Percentiles rank a stretch among this genome's conserved stretches.
phyloP scores from a whole-genome alignment of 352 stramenopile species.

The Phytophthora tentaculata region DNA sequence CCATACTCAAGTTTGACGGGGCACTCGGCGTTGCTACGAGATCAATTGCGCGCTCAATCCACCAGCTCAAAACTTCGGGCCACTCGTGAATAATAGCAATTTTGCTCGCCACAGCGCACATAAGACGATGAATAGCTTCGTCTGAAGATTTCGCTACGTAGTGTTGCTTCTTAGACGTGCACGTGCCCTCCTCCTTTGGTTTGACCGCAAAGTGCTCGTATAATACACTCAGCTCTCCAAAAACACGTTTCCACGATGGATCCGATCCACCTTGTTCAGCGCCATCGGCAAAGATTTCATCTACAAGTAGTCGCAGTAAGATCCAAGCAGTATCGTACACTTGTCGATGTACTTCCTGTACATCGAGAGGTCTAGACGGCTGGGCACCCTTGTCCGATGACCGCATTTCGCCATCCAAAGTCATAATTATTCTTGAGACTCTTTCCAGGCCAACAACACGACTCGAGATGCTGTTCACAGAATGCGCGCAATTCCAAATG shows the following conservation, averaged over 20 bases:
- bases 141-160: not conserved
- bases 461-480: constrained; percentile 19
- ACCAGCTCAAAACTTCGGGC: constrained; percentile 30
- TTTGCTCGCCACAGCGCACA: constrained; percentile 30
- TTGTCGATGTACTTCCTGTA: constrained; percentile 18
- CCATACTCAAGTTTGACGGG: constrained; percentile 18
- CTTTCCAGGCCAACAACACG: constrained; percentile 22
- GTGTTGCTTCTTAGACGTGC: constrained; percentile 1
- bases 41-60: constrained; percentile 33
- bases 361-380: not conserved
- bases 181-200: not conserved
- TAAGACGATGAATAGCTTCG: constrained; percentile 29
- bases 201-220: constrained; percentile 34
- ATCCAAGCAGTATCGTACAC: constrained; percentile 35
- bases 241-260: constrained; percentile 13
- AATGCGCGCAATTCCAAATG: constrained; percentile 38
- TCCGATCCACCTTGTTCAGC: not conserved
- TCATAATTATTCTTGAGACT: constrained; percentile 26
- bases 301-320: constrained; percentile 30
- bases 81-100: constrained; percentile 17
- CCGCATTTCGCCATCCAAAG: constrained; percentile 7
- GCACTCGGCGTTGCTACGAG: constrained; percentile 12
- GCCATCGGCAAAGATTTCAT: constrained; percentile 25
- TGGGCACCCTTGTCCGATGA: not conserved
- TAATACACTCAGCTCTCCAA: constrained; percentile 23